phyloP scores from a whole-genome alignment of 345 rosid species.

The Cardamine chenopodiifolia region DNA sequence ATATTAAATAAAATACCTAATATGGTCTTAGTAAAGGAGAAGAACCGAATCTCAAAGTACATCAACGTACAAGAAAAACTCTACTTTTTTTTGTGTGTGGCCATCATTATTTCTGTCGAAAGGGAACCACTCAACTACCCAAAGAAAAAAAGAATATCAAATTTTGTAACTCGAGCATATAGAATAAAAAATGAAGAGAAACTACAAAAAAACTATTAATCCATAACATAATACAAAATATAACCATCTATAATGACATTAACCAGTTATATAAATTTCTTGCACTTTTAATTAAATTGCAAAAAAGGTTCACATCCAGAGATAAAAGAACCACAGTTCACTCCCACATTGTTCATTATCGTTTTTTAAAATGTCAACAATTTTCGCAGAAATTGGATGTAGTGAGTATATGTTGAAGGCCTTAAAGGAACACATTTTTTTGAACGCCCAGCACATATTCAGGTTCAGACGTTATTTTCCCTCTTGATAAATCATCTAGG shows the following conservation, averaged over 20 bases:
- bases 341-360: not conserved
- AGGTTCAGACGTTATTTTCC: conserved; percentile 49
- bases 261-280: not conserved
- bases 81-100: not conserved
- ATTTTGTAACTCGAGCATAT: not conserved
- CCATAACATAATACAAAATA: not conserved
- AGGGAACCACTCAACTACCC: conserved; percentile 16
- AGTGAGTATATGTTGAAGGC: conserved; percentile 64
- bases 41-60: conserved; percentile 34
- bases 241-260: not conserved
- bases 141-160: not conserved
- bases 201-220: not conserved
- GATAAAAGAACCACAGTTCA: not conserved
- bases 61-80: conserved; percentile 7
- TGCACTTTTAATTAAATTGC: not conserved
- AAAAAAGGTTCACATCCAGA: not conserved
- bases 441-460: conserved; percentile 75
- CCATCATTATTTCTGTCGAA: conserved; percentile 19
- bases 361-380: not conserved
- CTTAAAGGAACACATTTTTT: conserved; percentile 58
- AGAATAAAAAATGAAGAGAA: not conserved
- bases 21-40: conserved; percentile 19
- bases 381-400: conserved; percentile 77
- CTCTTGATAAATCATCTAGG: conserved; percentile 8
- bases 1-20: conserved; percentile 12